Percentiles rank a stretch among this genome's conserved stretches.
phyloP scores from a whole-genome alignment of 2,329 filamentous ascomycete genomes.

The Stagonosporopsis cucurbitacearum region DNA sequence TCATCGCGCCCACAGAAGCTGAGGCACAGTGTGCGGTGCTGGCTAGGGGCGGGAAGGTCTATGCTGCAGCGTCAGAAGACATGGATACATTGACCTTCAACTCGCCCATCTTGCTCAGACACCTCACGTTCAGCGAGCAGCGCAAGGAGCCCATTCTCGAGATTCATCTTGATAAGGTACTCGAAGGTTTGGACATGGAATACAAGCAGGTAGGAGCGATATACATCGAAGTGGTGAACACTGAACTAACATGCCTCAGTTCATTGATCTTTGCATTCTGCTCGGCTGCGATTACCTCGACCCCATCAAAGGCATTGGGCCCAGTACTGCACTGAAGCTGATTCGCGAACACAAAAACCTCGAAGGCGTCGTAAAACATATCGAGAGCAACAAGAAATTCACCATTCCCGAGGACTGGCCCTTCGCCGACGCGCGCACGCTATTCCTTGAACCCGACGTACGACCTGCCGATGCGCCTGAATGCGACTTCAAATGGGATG shows the following conservation, averaged over 20 bases:
- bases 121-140: slow-evolving; percentile 96
- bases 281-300: slow-evolving; percentile 98
- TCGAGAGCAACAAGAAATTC: slow-evolving; percentile 74
- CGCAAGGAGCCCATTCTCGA: slow-evolving; percentile 97
- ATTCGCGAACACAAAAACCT: slow-evolving; percentile 90
- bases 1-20: slow-evolving; percentile 94
- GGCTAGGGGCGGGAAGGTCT: slow-evolving; percentile 91
- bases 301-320: slow-evolving; percentile 92
- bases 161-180: slow-evolving; percentile 84
- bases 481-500: slow-evolving; percentile 98
- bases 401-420: slow-evolving; percentile 96
- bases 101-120: slow-evolving; percentile 84
- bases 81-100: slow-evolving; percentile 99
- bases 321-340: slow-evolving; percentile 87
- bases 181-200: slow-evolving; percentile 89
- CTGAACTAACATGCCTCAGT: slow-evolving; percentile 59
- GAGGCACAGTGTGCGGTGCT: slow-evolving; percentile 95
- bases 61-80: slow-evolving; percentile 94
- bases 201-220: slow-evolving; percentile 69
- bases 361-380: slow-evolving; percentile 85
- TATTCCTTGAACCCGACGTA: slow-evolving; percentile 93
- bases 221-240: neutral
- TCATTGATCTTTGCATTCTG: slow-evolving; percentile 96
- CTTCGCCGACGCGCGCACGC: slow-evolving; percentile 84
- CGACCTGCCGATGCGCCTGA: slow-evolving; percentile 79